Evolutionary conservation across 805 yeast species (phyloP).

Genomic region (Maudiozyma pseudohumilis): DNA sequence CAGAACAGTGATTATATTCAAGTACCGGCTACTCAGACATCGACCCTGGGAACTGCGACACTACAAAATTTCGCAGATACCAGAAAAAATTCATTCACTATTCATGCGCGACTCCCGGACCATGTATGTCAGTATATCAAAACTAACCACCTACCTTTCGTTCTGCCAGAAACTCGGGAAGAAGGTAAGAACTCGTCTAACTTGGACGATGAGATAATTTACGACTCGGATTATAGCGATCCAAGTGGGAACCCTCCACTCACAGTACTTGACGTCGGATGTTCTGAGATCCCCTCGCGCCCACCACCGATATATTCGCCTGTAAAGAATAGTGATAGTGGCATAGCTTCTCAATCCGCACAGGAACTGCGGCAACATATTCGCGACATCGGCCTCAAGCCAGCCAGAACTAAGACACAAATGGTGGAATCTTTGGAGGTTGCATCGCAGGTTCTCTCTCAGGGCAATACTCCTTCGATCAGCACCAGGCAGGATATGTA

Average conservation of each 20-base stretch:
- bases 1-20: slow-evolving; percentile 9
- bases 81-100: neutral
- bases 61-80: no score
- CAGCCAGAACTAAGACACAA: slow-evolving; percentile 19
- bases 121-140: neutral
- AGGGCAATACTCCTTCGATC: slow-evolving; percentile 7
- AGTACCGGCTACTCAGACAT: slow-evolving; percentile 26
- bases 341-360: slow-evolving; percentile 14
- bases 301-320: no score
- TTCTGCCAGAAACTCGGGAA: neutral
- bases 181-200: neutral
- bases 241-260: neutral
- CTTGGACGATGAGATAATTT: neutral
- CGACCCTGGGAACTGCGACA: slow-evolving; percentile 15
- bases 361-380: slow-evolving; percentile 18
- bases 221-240: neutral
- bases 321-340: neutral
- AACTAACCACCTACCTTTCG: neutral
- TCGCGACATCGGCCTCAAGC: slow-evolving; percentile 23
- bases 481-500: slow-evolving; percentile 12
- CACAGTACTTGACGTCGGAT: no score
- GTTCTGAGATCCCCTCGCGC: no score
- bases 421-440: slow-evolving; percentile 22
- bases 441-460: slow-evolving; percentile 19
- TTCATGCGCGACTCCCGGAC: neutral